Evolutionary conservation across 371 early-diverging fungal genomes (phyloP).

Genomic region (Apophysomyces sp.): DNA sequence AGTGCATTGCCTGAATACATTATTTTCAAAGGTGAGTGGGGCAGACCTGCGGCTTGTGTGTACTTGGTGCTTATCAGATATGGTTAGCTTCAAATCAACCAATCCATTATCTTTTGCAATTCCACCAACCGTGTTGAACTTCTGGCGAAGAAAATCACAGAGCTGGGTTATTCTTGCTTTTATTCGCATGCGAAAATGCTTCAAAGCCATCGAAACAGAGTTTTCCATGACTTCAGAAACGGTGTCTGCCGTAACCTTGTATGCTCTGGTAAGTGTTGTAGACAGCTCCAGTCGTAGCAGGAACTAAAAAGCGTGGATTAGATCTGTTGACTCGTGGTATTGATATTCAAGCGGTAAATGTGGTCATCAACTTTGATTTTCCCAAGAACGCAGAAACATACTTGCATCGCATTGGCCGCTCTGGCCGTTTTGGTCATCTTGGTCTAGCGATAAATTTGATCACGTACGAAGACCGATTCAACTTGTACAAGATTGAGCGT

Average conservation of each 20-base stretch:
- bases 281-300: not conserved
- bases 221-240: constrained; percentile 98
- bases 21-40: constrained; percentile 85
- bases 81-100: constrained; percentile 92
- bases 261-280: constrained; percentile 68
- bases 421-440: constrained; percentile 97
- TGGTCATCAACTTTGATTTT: constrained; percentile 99
- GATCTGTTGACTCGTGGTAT: constrained; percentile 99
- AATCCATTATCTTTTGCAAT: constrained; percentile 99
- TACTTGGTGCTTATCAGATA: not conserved
- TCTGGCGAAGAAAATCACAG: constrained; percentile 97
- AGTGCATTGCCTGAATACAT: constrained; percentile 96
- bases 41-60: too few species aligned
- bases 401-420: constrained; percentile 98
- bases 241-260: constrained; percentile 96
- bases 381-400: constrained; percentile 99
- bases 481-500: constrained; percentile 95
- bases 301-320: constrained; percentile 9
- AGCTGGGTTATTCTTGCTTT: constrained; percentile 97
- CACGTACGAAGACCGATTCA: constrained; percentile 95
- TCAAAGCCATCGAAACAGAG: constrained; percentile 96
- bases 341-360: constrained; percentile 99
- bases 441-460: constrained; percentile 98
- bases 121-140: constrained; percentile 97
- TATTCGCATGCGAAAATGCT: constrained; percentile 98